These are phyloP conservation scores for Caloboletus firmus DNA, from an alignment of 1,284 basidiomycete species.

Conservation along the genomic window DNA sequence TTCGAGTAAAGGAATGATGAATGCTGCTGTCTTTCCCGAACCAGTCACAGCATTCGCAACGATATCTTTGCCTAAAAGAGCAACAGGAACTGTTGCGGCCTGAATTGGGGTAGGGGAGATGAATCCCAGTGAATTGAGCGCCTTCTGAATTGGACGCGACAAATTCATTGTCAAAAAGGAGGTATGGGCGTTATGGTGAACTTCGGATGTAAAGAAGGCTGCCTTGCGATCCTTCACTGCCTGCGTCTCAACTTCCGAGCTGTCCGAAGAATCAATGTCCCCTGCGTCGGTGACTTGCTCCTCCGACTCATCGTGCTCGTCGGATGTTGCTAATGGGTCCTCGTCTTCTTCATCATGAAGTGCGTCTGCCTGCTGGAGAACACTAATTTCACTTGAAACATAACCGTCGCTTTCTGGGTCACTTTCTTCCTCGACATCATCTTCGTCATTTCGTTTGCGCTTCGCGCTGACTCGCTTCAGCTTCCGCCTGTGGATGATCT, in stretches of 20 bases:
- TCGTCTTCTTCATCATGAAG: conserved; percentile 38
- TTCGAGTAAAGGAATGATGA: conserved; percentile 92
- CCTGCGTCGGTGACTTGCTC: conserved; percentile 30
- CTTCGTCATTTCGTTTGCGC: conserved; percentile 53
- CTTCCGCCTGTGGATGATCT: conserved; percentile 79
- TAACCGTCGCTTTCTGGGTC: conserved; percentile 39
- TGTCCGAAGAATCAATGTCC: conserved; percentile 36
- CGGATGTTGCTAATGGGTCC: conserved; percentile 49
- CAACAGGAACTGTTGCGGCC: conserved; percentile 88
- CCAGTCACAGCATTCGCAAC: conserved; percentile 95
- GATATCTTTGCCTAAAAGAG: conserved; percentile 91
- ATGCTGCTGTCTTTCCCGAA: conserved; percentile 96
- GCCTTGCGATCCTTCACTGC: conserved; percentile 63
- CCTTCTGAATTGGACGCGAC: conserved; percentile 86
- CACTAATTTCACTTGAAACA: conserved; percentile 36
- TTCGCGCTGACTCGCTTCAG: conserved; percentile 48
- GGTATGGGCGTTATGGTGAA: conserved; percentile 47
- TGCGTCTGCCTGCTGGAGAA: conserved; percentile 37
- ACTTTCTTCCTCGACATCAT: conserved; percentile 38
- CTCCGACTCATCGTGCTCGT: conserved; percentile 25
- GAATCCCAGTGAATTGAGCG: conserved; percentile 81
- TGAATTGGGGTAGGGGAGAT: conserved; percentile 93
- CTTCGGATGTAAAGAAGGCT: conserved; percentile 79
- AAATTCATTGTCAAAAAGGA: conserved; percentile 88
- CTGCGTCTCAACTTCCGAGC: conserved; percentile 41